Percentiles rank a stretch among this genome's conserved stretches.
Conservation (phyloP, 495 filamentous ascomycete species). For the Poronia punctata region DNA sequence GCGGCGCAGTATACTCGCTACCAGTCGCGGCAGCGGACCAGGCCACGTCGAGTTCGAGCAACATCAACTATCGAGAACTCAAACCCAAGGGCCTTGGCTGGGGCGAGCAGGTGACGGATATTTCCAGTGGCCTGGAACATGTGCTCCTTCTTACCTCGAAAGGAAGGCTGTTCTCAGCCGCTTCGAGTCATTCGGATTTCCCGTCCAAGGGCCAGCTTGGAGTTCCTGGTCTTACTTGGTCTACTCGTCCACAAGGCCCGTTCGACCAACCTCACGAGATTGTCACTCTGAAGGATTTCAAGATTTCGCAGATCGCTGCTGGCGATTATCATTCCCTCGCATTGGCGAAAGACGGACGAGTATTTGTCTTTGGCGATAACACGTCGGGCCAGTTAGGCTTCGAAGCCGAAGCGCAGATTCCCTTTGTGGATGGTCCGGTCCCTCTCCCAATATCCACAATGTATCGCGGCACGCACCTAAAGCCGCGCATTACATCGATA, state of each 20-base stretch:
- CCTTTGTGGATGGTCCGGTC: conserved; percentile 61
- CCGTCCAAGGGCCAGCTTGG: conserved; percentile 83
- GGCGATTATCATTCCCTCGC: conserved; percentile 85
- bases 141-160: conserved; percentile 75
- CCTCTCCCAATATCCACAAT: conserved; percentile 60
- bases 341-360: conserved; percentile 62
- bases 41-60: conserved; percentile 43
- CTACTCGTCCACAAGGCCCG: conserved; percentile 65
- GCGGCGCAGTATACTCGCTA: conserved; percentile 80
- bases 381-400: conserved; percentile 79
- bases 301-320: conserved; percentile 63
- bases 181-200: conserved; percentile 67
- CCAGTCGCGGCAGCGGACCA: conserved; percentile 73
- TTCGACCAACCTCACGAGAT: conserved; percentile 75
- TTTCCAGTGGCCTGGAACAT: conserved; percentile 77
- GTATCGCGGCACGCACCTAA: conserved; percentile 54
- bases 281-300: conserved; percentile 42
- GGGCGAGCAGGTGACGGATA: conserved; percentile 66
- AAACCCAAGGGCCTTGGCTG: conserved; percentile 59
- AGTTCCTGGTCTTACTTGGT: conserved; percentile 72
- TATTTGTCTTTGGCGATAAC: conserved; percentile 92
- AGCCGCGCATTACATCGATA: conserved; percentile 60
- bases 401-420: conserved; percentile 51
- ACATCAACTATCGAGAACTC: conserved; percentile 59
- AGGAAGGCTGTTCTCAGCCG: conserved; percentile 81